Base-by-base conservation (phyloP, 495 filamentous ascomycete species). In the Aspergillus ellipticus region DNA sequence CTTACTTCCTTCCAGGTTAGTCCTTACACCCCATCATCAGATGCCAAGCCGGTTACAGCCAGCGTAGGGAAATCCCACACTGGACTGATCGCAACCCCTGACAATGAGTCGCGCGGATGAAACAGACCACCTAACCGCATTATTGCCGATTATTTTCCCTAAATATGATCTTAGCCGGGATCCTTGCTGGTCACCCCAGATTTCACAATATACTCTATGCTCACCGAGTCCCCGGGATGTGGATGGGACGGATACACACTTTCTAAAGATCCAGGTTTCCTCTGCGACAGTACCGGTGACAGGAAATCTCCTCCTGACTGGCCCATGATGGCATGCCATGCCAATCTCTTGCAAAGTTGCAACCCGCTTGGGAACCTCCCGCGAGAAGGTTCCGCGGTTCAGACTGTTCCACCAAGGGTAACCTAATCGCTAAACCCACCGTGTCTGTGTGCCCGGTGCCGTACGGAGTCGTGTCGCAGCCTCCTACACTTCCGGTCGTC, bases 311-410 rank as follows among this genome's bases (percentile, higher is more conserved):
- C n/a, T n/a, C 35, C n/a, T 4, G 35, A 1, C 35, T 15, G 33
- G 24, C 9, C 49, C 26, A 39, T 42, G 33, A 35, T 21, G 42
- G 33, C 46, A 31, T 11, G 49, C 15, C 45, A 61, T 61, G 15
- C 49, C 41, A 48, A 31, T 42, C 26, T 42, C 21, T 21, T 16
- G 28, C 35, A 41, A 55, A 37, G 16, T 21, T 16, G 28, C 35
- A 41, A 55, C 57, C 61, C 16, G 51, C 24, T 28, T 60, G 57
- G 61, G 45, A 60, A 57, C 54, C 57, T 60, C 61, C 61, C 61
- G 61, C 37, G 47, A 39, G 29, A 43, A 10, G 33, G 61, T 64
- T 63, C 61, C 61, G 56, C 57, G 61, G 61, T 49, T 64, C 54
- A 42, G 17, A n/a, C 22, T 43, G 61, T 60, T 53, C 61, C 61